These are phyloP conservation scores for Cubamyces sp. DNA, from an alignment of 768 basidiomycete genomes.

Conservation along the genomic window DNA sequence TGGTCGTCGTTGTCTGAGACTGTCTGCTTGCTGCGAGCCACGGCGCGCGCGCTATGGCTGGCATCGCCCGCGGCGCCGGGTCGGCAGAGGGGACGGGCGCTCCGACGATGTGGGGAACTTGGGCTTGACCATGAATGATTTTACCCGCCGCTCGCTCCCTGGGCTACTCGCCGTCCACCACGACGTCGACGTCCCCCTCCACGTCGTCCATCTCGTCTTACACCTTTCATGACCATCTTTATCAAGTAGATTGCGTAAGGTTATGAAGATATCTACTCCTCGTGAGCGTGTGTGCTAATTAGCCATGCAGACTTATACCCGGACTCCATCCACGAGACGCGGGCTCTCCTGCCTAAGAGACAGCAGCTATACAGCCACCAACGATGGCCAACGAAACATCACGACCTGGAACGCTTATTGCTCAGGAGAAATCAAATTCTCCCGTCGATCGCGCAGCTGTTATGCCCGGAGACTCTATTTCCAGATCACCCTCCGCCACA, in stretches of 20 bases:
- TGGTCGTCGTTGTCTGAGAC: not conserved
- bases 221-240: not conserved
- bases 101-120: conserved; percentile 8
- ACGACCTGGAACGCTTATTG: not conserved
- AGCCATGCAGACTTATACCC: not conserved
- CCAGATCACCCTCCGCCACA: conserved; percentile 21
- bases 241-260: not conserved
- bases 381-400: not conserved
- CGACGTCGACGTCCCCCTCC: not conserved
- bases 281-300: too few relatives aligned
- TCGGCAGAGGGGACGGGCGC: conserved; percentile 1
- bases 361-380: too few relatives aligned
- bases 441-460: not conserved
- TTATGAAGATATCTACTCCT: too few relatives aligned
- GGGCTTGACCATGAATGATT: not conserved
- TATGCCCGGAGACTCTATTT: not conserved
- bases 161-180: conserved; percentile 1
- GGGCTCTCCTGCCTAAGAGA: too few relatives aligned
- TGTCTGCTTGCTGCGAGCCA: not conserved
- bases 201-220: not conserved
- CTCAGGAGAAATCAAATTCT: not conserved
- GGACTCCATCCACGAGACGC: too few relatives aligned
- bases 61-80: not conserved
- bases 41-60: not conserved
- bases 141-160: not conserved